Conservation (phyloP, 2,329 filamentous ascomycete species). For the Fusarium sp. region DNA sequence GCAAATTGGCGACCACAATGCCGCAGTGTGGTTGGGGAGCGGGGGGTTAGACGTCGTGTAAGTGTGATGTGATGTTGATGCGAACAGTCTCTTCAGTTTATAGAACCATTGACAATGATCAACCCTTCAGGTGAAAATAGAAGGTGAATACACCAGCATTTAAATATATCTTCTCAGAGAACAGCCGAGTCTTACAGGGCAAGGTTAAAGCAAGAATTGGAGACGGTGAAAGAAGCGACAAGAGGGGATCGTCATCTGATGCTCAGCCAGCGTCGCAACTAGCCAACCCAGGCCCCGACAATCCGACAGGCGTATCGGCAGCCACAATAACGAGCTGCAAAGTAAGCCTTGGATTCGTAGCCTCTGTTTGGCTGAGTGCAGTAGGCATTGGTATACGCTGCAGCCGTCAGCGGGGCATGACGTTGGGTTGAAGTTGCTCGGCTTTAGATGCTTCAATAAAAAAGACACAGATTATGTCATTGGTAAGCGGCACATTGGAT, state of each 20-base stretch:
- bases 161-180: constrained; percentile 2
- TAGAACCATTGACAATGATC: constrained; percentile 4
- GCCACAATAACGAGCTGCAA: constrained; percentile 1
- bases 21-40: constrained; percentile 15
- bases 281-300: constrained; percentile 27
- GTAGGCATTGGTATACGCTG: constrained; percentile 8
- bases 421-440: constrained; percentile 47
- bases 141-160: constrained; percentile 3
- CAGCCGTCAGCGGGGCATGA: constrained; percentile 42
- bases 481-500: neutral
- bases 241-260: constrained; percentile 49
- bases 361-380: constrained; percentile 18
- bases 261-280: constrained; percentile 20
- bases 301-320: constrained; percentile 22
- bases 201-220: constrained; percentile 11
- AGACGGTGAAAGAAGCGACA: constrained; percentile 29
- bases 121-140: neutral
- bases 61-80: constrained; percentile 37
- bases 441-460: constrained; percentile 2
- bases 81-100: constrained; percentile 7
- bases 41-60: constrained; percentile 24
- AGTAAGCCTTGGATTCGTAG: constrained; percentile 11
- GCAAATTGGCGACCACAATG: constrained; percentile 33
- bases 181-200: constrained; percentile 1
- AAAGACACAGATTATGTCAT: constrained; percentile 9